Evolutionary conservation across 108 stramenopile species (phyloP), one percentile per base, ranked within the genome.

Genomic region (Poteriospumella lacustris): DNA sequence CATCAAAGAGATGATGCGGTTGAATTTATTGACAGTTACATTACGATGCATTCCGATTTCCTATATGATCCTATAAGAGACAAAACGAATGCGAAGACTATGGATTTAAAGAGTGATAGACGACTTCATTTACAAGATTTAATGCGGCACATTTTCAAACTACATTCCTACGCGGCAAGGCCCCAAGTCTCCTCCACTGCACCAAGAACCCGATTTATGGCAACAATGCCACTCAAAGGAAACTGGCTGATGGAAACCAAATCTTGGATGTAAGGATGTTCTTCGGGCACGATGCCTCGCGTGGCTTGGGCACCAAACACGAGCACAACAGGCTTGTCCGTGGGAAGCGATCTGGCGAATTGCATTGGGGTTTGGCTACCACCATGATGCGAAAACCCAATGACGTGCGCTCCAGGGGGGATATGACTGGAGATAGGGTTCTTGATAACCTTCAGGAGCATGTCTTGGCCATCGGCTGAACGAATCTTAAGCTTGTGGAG

Each of bases 401-500:
- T 12, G n/a, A 76, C 40, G n/a, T 90, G 86, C 42, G 90, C 89
- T 40, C 95, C 97, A 0, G 96, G 86, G 31, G 96, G 95, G 44
- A 99, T 87, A 83, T 99, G 94, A 59, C 93, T 90, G 40, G 94
- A 90, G 68, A 96, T 88, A 1, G 96, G 97, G 88, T 97, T 97
- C 79, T 97, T 97, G 77, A 99, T 92, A 24, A 99, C 95, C 79
- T 92, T 95, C 81, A 99, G 86, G 36, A 99, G 84, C 2, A 94
- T 97, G 40, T 84, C 80, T 2, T 91, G 91, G 31, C 89, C 91
- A 64, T 85, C 82, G 1, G 85, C 80, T 24, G 98, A 93, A 85
- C 97, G 93, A 82, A 99, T 96, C 83, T 96, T 96, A 90, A 99
- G 92, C 83, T 97, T 97, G 88, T 99, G 96, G 67, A 99, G 88